Conservation (phyloP, 139 green algal genomes). For the Micromonas commoda region DNA sequence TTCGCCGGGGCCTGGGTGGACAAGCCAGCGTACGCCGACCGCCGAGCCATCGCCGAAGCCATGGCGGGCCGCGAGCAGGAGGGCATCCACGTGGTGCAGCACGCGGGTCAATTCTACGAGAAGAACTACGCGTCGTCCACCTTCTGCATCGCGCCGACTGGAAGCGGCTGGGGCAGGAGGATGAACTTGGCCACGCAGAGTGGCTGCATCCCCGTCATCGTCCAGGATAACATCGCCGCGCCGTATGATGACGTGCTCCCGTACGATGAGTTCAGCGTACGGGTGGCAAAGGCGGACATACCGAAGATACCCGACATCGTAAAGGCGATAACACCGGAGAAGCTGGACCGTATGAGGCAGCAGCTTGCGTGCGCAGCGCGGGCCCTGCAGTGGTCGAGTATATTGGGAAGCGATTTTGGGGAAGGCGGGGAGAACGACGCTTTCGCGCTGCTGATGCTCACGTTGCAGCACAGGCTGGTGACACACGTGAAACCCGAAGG, state of each 20-base stretch:
- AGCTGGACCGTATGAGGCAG: no score
- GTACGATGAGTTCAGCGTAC: slow-evolving; percentile 12
- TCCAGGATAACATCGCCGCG: slow-evolving; percentile 30
- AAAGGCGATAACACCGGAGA: not conserved
- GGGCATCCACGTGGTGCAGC: not conserved
- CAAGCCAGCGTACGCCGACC: not conserved
- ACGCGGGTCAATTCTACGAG: not conserved
- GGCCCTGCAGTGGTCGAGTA: no score
- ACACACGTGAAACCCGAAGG: no score
- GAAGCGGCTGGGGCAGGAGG: slow-evolving; percentile 35
- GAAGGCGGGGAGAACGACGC: no score
- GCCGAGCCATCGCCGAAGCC: not conserved
- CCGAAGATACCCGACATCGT: not conserved
- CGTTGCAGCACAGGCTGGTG: no score
- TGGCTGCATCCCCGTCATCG: slow-evolving; percentile 46
- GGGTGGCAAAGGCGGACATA: not conserved
- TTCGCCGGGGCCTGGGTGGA: not conserved
- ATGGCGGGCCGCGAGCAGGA: not conserved
- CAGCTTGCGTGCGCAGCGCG: no score
- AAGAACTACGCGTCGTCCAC: slow-evolving; percentile 22
- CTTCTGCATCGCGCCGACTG: slow-evolving; percentile 40
- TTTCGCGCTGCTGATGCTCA: no score
- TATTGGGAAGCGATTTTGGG: no score
- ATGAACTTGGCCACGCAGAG: slow-evolving; percentile 10
- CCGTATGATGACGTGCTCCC: slow-evolving; percentile 21